Evolutionary conservation across 768 basidiomycete genomes (phyloP).

Genomic region (Fomitopsis pulvina): DNA sequence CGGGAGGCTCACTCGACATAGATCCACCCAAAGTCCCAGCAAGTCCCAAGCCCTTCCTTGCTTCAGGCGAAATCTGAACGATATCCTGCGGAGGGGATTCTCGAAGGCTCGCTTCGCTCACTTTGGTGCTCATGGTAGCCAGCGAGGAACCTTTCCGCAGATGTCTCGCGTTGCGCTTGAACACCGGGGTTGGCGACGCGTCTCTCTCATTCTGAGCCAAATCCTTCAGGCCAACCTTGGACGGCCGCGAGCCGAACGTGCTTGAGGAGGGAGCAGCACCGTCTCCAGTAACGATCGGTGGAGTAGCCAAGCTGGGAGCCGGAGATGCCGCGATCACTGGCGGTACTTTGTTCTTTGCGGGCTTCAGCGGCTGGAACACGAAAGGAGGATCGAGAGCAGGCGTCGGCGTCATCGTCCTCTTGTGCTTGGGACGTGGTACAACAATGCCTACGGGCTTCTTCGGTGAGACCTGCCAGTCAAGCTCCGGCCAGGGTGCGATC

Average conservation of each 20-base stretch:
- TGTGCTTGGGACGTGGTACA: constrained; percentile 34
- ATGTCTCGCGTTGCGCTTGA: constrained; percentile 22
- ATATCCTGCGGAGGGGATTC: constrained; percentile 8
- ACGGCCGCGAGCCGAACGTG: constrained; percentile 32
- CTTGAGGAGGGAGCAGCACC: constrained; percentile 33
- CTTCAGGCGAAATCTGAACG: constrained; percentile 41
- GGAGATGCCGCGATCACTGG: constrained; percentile 16
- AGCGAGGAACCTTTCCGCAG: constrained; percentile 22
- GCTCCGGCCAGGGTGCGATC: constrained; percentile 57
- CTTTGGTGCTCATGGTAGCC: constrained; percentile 14
- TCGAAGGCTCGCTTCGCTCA: constrained; percentile 14
- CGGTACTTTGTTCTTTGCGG: constrained; percentile 31
- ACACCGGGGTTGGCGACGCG: constrained; percentile 26
- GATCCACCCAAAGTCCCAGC: constrained; percentile 64
- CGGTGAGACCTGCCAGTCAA: constrained; percentile 35
- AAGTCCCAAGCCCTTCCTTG: constrained; percentile 53
- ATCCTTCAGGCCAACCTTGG: constrained; percentile 21
- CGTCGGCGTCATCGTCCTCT: constrained; percentile 49
- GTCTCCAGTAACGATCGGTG: constrained; percentile 16
- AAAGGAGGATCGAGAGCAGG: constrained; percentile 52
- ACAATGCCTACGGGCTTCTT: constrained; percentile 24
- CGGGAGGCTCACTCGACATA: constrained; percentile 35
- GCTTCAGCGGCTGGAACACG: constrained; percentile 53
- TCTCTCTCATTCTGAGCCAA: constrained; percentile 15
- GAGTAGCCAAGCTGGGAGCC: constrained; percentile 22